Base-by-base conservation (phyloP, 2,329 filamentous ascomycete species). In the Apiospora arundinis region DNA sequence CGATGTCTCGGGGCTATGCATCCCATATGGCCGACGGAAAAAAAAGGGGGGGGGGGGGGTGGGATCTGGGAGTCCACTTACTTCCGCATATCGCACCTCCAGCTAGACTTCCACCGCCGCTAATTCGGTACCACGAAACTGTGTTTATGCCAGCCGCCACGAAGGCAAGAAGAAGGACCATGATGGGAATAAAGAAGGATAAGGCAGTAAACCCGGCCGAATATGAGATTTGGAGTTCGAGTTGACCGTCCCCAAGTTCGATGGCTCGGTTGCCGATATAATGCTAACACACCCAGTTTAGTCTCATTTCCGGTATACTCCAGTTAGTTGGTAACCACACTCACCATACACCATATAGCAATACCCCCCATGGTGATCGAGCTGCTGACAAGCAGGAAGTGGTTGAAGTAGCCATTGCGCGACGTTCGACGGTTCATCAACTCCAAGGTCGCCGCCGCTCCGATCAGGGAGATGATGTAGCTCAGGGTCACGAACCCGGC, bases 201-300 rank as follows among this genome's bases (percentile, higher is more conserved):
- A 95, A 82, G 0, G 90, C 89, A 0, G 93, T 96, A 79, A 91
- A 93, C 37, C 88, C 88, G 70, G 89, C 84, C 69, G 88, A 93
- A 84, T 96, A 97, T 46, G 89, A 87, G 69, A 96, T 91, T 74
- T 95, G 93, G 14, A 94, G 84, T 46, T 88, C 83, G 16, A 83
- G 74, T 72, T 89, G 82, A 49, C 92, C 92, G 74, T 90, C 75
- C 49, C 87, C 91, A 23, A 97, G 87, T 37, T 92, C 84, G 73
- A 95, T 92, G 18, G 94, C 93, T 69, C 92, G 88, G 79, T 96
- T 95, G 28, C 93, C 94, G 74, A 96, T 92, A 77, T 93, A 95
- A 79, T 96, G 93, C 92, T 46, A 6, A 4, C 23, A 92, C 84
- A 32, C 14, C 12, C 42, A 45, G 4, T 18, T 72, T 82, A 74